A percentile compares a stretch with the other conserved stretches of the same genome.
phyloP scores from a whole-genome alignment of 2,329 filamentous ascomycete genomes.

The Penicillium sp. region DNA sequence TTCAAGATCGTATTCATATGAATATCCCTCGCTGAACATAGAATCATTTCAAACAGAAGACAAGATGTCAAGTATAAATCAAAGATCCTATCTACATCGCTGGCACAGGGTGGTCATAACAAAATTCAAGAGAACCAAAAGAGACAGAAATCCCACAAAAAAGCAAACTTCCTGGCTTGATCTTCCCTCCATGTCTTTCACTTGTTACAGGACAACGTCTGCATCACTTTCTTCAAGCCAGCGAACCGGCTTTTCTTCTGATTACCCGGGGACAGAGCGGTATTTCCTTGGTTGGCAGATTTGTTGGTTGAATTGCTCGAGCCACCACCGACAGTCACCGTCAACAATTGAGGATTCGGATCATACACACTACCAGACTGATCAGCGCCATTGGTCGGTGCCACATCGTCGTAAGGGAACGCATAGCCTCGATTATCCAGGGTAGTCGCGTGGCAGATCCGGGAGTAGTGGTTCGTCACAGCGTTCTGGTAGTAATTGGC shows the following conservation, averaged over 20 bases:
- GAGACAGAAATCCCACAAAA: neutral
- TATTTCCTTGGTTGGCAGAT: neutral
- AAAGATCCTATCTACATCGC: neutral
- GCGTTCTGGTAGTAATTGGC: slow-evolving; percentile 55
- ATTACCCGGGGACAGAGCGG: neutral
- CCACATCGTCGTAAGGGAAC: slow-evolving; percentile 72
- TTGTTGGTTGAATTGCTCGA: slow-evolving; percentile 7
- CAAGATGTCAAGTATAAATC: neutral
- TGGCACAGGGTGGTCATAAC: neutral
- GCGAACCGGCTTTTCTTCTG: slow-evolving; percentile 7
- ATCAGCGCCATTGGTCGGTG: slow-evolving; percentile 55
- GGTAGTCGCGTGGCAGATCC: slow-evolving; percentile 64
- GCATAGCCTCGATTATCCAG: slow-evolving; percentile 66
- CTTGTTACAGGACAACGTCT: slow-evolving; percentile 15
- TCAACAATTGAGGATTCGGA: slow-evolving; percentile 56
- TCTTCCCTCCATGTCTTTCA: neutral
- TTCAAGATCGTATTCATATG: neutral
- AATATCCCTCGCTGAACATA: neutral
- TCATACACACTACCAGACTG: slow-evolving; percentile 66
- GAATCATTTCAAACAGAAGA: neutral
- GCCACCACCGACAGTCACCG: slow-evolving; percentile 57
- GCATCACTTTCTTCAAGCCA: slow-evolving; percentile 10
- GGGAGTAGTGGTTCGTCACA: slow-evolving; percentile 67
- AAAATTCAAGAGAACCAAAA: neutral
- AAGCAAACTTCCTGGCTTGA: neutral